These are phyloP conservation scores for Glutinoglossum americanum DNA, from an alignment of 495 filamentous ascomycete species.

Conservation along the genomic window DNA sequence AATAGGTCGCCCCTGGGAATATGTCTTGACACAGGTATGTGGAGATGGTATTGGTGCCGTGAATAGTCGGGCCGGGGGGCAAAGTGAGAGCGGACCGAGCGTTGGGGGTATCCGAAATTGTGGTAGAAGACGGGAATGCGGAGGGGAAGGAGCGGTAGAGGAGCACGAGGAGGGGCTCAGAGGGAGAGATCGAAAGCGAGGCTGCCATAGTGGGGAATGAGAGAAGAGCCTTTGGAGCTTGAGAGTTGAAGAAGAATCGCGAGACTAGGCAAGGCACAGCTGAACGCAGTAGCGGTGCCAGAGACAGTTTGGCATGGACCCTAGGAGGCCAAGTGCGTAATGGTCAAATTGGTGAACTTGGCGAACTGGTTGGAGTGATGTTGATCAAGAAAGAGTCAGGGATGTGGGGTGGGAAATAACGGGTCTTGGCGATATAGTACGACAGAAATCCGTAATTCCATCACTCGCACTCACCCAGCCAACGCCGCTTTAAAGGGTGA, in stretches of 20 bases:
- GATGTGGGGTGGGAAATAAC: too few relatives aligned
- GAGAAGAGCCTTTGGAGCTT: neutral
- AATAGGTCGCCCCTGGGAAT: constrained; percentile 48
- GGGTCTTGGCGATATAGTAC: too few relatives aligned
- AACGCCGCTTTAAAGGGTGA: too few relatives aligned
- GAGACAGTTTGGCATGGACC: neutral
- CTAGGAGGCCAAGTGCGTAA: neutral
- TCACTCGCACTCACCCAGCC: too few relatives aligned
- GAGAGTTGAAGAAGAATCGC: neutral
- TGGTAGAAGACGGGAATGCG: neutral
- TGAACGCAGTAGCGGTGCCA: neutral
- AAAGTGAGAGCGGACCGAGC: neutral
- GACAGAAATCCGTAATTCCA: too few relatives aligned
- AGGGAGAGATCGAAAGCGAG: neutral
- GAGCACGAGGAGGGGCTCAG: neutral
- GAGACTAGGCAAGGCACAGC: neutral
- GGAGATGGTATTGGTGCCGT: neutral
- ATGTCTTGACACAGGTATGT: constrained; percentile 26
- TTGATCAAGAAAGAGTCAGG: too few relatives aligned
- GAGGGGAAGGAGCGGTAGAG: neutral
- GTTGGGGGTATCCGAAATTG: neutral
- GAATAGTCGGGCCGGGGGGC: neutral
- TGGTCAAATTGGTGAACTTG: neutral
- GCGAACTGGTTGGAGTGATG: too few relatives aligned
- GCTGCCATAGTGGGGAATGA: neutral